Conservation (phyloP, 139 green algal species). For the Haematococcus sp. region DNA sequence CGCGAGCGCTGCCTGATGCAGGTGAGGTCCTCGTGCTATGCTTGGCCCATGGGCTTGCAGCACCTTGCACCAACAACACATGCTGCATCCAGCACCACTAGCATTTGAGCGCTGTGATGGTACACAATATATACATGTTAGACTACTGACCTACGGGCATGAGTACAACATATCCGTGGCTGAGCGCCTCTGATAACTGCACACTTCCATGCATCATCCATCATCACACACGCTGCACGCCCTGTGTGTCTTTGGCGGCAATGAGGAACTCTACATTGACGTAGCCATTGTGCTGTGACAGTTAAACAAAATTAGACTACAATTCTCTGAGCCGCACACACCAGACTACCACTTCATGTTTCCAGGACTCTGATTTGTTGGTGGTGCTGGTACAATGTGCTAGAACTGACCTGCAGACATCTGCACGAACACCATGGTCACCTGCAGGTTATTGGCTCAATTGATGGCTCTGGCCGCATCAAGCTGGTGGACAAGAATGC, state of each 20-base stretch:
- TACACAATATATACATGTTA: constrained; percentile 44
- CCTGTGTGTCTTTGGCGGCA: too few species aligned
- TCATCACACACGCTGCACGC: not conserved
- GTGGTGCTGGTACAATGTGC: not conserved
- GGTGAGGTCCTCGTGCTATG: constrained; percentile 44
- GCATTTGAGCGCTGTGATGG: constrained; percentile 18
- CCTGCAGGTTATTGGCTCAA: constrained; percentile 87
- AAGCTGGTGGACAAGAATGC: constrained; percentile 78
- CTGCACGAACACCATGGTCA: too few species aligned
- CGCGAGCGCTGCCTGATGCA: constrained; percentile 91
- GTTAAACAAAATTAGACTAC: constrained; percentile 45
- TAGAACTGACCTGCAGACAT: not conserved
- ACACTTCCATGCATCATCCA: not conserved
- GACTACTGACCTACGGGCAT: constrained; percentile 34
- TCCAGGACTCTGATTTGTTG: not conserved
- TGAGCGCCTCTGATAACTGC: constrained; percentile 28
- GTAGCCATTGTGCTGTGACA: constrained; percentile 19
- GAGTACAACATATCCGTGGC: constrained; percentile 34
- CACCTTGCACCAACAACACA: too few species aligned
- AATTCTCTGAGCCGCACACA: constrained; percentile 44
- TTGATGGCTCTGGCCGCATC: constrained; percentile 87
- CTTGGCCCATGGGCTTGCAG: too few species aligned
- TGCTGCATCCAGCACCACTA: not conserved
- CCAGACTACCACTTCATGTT: too few species aligned
- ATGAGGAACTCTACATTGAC: constrained; percentile 18